Evolutionary conservation across 306 rosid genomes (phyloP), one percentile per base, ranked within the genome.

Genomic region (Vigna nakashimae): DNA sequence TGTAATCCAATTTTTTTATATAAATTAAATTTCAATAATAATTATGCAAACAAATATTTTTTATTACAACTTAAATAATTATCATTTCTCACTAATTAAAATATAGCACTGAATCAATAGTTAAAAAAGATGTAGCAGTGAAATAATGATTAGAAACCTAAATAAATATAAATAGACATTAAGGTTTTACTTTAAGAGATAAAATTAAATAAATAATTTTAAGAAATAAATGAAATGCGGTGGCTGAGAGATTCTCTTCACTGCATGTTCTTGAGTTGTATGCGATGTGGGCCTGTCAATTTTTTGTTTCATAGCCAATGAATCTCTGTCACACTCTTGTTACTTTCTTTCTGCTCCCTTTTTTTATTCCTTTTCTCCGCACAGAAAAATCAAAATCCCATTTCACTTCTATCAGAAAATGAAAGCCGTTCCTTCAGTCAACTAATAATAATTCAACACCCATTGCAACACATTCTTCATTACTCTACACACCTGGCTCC

Each of bases 381-480:
- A 45, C 42, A 22, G 38, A 6, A 72, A 72, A 30, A 24, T n/a
- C 8, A 9, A 24, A 22, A 46, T 45, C n/a, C 24, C 38, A 26
- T 53, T 17, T 43, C 13, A 11, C 38, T 71, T 53, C 40, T 6
- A 36, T 20, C 3, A 15, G 48, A 60, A 26, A 17, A 28, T 16
- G 3, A 14, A 38, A 48, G 58, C 77, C 65, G 71, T 71, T 71
- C 73, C 17, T 79, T 71, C 56, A 5, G 43, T 62, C 28, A 62
- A 63, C 28, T 13, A 40, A 49, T 74, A 10, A 74, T 58, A 58
- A 34, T 68, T 81, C 67, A 69, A 42, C 52, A 82, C 4, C 77
- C 71, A 43, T 51, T 57, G 45, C 45, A 9, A 40, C 46, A 42
- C 46, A 9, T 9, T 42, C 46, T 17, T 3, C 18, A 26, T 13